Base-by-base conservation (phyloP, 352 stramenopile genomes). In the Chrysophaeum taylorii region DNA sequence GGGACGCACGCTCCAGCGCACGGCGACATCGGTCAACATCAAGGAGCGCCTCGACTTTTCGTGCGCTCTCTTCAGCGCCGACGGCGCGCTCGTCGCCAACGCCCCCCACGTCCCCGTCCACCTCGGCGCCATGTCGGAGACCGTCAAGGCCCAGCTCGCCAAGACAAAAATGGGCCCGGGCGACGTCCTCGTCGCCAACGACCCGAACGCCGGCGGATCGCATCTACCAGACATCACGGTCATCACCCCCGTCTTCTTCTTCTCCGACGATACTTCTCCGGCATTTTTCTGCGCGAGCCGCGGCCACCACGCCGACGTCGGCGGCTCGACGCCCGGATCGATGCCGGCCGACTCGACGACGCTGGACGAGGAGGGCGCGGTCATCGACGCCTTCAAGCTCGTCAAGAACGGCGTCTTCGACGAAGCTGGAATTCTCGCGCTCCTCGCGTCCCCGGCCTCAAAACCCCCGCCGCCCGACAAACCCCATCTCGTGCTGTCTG, bases 1-100 rank as follows among this genome's bases (percentile, higher is more conserved):
- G 94, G 95, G 95, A 18, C 85, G 92, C 63, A 98, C 94, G 15
- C 78, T 99, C 35, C 91, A 96, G 67, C 84, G 92, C 21, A 98
- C 92, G 1, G 79, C 81, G 2, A 86, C 85, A 72, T 97, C 90
- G 33, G 95, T 99, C 61, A 99, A 99, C 75, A 98, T 99, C 78
- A 99, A 99, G 78, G 95, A 99, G 78, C 85, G 95, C 18, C 82
- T 99, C 14, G 95, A 99, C 73, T 99, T 99, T 76, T 97, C 90
- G 0, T 99, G 95, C 69, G 95, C 95, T 27, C 81, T 99, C 21
- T 99, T 99, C 79, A 95, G 92, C 31, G 88, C 89, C 9, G 86
- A 97, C 50, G 95, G 95, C 53, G 94, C 92, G n/a, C 82, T 99
- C n/a, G 94, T 99, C 14, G 95, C 95, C 0, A 99, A 99, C 79